Evolutionary conservation across 768 basidiomycete genomes (phyloP).

Genomic region (Lactarius sanguifluus): DNA sequence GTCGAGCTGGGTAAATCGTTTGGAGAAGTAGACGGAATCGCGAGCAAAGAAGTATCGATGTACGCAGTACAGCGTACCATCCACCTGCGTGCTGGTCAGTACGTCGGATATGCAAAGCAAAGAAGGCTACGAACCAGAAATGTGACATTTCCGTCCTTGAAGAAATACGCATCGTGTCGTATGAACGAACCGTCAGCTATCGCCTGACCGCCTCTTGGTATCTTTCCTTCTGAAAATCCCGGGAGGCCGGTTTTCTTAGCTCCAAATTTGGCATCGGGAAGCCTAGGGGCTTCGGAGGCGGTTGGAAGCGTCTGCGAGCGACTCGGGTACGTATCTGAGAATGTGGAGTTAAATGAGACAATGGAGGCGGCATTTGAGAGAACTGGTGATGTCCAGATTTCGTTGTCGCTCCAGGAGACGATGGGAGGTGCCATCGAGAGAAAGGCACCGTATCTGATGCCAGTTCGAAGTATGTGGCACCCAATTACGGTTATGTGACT

Average conservation of each 20-base stretch:
- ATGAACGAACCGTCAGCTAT: not conserved
- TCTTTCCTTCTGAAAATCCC: not conserved
- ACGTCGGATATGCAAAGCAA: not conserved
- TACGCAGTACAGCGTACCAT: conserved; percentile 13
- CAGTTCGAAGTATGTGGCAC: too few species aligned
- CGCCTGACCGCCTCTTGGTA: not conserved
- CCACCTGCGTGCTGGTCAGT: conserved; percentile 5
- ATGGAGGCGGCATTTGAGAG: conserved; percentile 5
- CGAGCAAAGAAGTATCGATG: conserved; percentile 24
- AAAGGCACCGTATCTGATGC: not conserved
- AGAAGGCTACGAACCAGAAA: conserved; percentile 17
- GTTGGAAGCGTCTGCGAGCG: not conserved
- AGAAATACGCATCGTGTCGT: conserved; percentile 22
- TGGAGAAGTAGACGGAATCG: conserved; percentile 20
- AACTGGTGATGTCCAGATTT: not conserved
- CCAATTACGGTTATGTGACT: too few species aligned
- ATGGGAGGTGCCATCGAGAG: conserved; percentile 6
- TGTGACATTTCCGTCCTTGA: conserved; percentile 23
- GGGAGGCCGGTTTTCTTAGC: not conserved
- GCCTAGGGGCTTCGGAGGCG: not conserved
- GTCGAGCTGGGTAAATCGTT: not conserved
- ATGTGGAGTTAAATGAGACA: conserved; percentile 2
- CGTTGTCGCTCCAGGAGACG: conserved; percentile 6
- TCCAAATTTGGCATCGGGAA: not conserved
- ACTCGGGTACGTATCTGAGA: not conserved